These are phyloP conservation scores for Oidium heveae DNA, from an alignment of 2,329 filamentous ascomycete species.

Conservation along the genomic window DNA sequence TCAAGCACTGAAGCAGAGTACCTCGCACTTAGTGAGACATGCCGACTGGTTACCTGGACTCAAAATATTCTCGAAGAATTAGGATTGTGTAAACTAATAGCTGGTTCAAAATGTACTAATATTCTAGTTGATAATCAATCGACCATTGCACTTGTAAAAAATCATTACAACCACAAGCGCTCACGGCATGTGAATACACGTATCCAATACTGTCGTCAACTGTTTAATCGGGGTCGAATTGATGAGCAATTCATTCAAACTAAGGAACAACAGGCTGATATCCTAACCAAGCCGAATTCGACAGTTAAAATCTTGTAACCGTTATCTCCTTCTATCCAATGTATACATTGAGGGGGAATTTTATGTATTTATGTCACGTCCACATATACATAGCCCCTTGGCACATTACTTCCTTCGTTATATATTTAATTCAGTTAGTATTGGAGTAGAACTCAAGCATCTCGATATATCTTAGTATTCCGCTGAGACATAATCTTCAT, in stretches of 20 bases:
- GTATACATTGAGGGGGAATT: no score
- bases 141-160: not conserved
- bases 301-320: not conserved
- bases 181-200: not conserved
- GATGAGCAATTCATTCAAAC: not conserved
- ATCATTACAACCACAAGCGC: not conserved
- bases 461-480: no score
- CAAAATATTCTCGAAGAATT: not conserved
- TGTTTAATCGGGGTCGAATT: not conserved
- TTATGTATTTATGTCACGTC: no score
- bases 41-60: not conserved
- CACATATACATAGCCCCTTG: no score
- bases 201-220: not conserved
- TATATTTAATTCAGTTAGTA: no score
- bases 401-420: no score
- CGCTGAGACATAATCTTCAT: no score
- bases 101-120: not conserved
- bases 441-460: no score
- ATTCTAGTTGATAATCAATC: slow-evolving; percentile 1
- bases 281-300: not conserved
- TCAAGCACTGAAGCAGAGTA: not conserved
- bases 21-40: slow-evolving; percentile 1
- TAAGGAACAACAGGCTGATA: not conserved
- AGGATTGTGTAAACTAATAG: not conserved
- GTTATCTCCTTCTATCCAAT: not conserved